Conservation (phyloP, 1,284 basidiomycete genomes). For the Heliocybe sulcata region DNA sequence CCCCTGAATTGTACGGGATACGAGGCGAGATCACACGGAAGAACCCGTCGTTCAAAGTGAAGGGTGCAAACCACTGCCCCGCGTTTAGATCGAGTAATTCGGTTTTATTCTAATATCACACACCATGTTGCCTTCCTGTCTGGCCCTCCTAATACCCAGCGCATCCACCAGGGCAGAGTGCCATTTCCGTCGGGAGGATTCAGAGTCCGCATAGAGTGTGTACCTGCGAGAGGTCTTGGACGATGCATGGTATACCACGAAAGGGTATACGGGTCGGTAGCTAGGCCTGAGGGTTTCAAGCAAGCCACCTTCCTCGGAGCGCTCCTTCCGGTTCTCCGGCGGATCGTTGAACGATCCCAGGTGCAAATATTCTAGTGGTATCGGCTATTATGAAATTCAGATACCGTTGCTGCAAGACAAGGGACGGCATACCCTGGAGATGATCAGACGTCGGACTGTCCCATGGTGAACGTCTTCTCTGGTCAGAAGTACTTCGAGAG, state of each 20-base stretch:
- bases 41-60: constrained; percentile 48
- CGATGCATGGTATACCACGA: constrained; percentile 66
- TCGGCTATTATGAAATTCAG: constrained; percentile 39
- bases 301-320: constrained; percentile 42
- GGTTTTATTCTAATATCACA: constrained; percentile 8
- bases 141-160: constrained; percentile 48
- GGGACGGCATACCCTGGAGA: constrained; percentile 48
- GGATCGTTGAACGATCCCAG: constrained; percentile 53
- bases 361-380: constrained; percentile 69
- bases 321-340: constrained; percentile 55
- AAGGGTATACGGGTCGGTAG: constrained; percentile 55
- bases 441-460: constrained; percentile 40
- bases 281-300: constrained; percentile 46
- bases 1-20: constrained; percentile 19
- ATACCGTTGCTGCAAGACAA: neutral
- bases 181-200: constrained; percentile 55
- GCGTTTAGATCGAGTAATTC: neutral
- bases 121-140: constrained; percentile 69
- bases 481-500: constrained; percentile 48
- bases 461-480: constrained; percentile 48
- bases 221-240: constrained; percentile 50
- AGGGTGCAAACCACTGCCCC: constrained; percentile 56
- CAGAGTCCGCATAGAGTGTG: constrained; percentile 60
- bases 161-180: constrained; percentile 49
- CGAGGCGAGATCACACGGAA: constrained; percentile 42